Percentiles rank a stretch among this genome's conserved stretches.
These are phyloP conservation scores for Cystofilobasidium macerans DNA, from an alignment of 768 basidiomycete species.

Conservation along the genomic window DNA sequence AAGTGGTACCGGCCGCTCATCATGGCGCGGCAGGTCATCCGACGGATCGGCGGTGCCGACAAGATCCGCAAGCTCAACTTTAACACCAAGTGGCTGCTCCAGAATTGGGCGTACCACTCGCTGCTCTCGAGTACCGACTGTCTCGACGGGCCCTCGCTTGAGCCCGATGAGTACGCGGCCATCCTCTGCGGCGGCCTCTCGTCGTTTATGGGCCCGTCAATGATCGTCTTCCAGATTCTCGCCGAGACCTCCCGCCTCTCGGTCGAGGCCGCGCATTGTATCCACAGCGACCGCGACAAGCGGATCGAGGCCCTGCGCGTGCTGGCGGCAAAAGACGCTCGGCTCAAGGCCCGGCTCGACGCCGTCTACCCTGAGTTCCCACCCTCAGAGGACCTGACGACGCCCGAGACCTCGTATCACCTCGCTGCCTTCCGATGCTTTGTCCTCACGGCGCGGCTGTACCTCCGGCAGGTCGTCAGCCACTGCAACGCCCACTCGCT, in stretches of 20 bases:
- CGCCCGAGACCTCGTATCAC: conserved; percentile 19
- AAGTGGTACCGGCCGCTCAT: conserved; percentile 21
- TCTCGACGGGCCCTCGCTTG: conserved; percentile 22
- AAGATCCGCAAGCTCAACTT: conserved; percentile 4
- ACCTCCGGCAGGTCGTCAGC: conserved; percentile 22
- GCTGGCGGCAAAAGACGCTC: conserved; percentile 18
- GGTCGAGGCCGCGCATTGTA: conserved; percentile 21
- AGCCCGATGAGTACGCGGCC: conserved; percentile 23
- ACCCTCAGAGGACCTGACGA: conserved; percentile 7
- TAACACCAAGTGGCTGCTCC: conserved; percentile 10
- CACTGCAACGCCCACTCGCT: conserved; percentile 24
- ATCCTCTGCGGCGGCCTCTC: conserved; percentile 17
- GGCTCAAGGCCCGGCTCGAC: conserved; percentile 25
- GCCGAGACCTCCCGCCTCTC: conserved; percentile 23
- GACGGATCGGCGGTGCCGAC: conserved; percentile 12
- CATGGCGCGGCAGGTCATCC: conserved; percentile 12
- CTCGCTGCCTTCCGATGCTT: conserved; percentile 22
- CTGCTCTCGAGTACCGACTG: conserved; percentile 15
- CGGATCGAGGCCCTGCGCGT: conserved; percentile 24
- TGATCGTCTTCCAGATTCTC: conserved; percentile 22
- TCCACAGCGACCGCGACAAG: conserved; percentile 17
- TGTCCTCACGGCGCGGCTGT: conserved; percentile 21
- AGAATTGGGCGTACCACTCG: conserved; percentile 24
- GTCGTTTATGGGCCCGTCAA: conserved; percentile 20
- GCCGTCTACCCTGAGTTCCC: conserved; percentile 17